Conservation (phyloP, 257 asterid species). For the Coffea eugenioides region DNA sequence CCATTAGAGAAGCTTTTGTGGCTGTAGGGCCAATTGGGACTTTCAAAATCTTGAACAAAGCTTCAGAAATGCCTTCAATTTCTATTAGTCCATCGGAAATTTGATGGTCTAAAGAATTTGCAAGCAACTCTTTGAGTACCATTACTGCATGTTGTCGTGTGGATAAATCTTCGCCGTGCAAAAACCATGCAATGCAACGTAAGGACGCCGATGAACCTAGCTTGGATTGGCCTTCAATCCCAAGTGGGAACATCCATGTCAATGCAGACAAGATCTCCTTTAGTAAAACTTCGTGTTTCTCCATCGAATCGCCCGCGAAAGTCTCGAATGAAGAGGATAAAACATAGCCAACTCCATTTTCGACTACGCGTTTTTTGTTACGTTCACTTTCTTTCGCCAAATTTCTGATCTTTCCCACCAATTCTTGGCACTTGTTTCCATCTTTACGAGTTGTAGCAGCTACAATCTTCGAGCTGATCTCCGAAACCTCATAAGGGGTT, state of each 20-base stretch:
- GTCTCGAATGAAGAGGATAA: constrained; percentile 47
- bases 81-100: constrained; percentile 24
- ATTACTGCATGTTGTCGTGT: constrained; percentile 44
- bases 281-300: constrained; percentile 26
- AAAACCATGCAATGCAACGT: constrained; percentile 45
- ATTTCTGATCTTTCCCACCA: constrained; percentile 41
- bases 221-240: constrained; percentile 42
- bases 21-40: constrained; percentile 60
- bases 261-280: constrained; percentile 48
- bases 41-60: constrained; percentile 45
- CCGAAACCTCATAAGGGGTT: constrained; percentile 39
- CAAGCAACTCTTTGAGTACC: constrained; percentile 46
- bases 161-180: constrained; percentile 56
- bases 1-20: constrained; percentile 55
- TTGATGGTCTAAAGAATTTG: constrained; percentile 19
- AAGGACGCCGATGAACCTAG: constrained; percentile 48
- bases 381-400: constrained; percentile 69
- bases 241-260: constrained; percentile 58
- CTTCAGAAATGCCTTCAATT: constrained; percentile 44
- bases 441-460: constrained; percentile 35
- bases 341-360: constrained; percentile 45
- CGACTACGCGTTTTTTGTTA: constrained; percentile 49
- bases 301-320: constrained; percentile 34
- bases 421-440: constrained; percentile 33
- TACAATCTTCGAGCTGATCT: constrained; percentile 33